A percentile compares a stretch with the other conserved stretches of the same genome.
phyloP scores from a whole-genome alignment of 306 rosid genomes.

The Cicer cuneatum region DNA sequence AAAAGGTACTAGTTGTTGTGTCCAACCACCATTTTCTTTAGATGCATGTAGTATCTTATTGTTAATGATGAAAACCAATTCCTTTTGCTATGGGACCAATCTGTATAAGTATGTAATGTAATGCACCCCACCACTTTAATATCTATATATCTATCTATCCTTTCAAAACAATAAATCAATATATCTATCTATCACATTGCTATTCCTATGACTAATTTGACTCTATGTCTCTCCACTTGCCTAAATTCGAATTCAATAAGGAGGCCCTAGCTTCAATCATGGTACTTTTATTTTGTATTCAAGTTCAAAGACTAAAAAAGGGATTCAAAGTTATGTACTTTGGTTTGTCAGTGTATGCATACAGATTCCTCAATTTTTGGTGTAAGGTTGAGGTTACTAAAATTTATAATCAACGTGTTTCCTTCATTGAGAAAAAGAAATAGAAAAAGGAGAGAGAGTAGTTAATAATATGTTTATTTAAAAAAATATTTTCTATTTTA shows the following conservation, averaged over 20 bases:
- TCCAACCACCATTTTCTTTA: constrained; percentile 12
- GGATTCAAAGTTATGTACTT: constrained; percentile 15
- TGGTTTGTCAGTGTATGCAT: neutral
- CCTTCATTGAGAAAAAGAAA: neutral
- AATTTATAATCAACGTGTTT: neutral
- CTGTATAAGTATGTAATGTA: neutral
- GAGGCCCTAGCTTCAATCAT: neutral
- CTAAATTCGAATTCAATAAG: constrained; percentile 21
- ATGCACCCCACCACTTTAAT: constrained; percentile 33
- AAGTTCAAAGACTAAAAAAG: constrained; percentile 13
- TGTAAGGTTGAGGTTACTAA: neutral
- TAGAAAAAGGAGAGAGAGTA: neutral
- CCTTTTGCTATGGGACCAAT: constrained; percentile 36
- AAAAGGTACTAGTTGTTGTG: constrained; percentile 1
- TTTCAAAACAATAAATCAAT: too few species aligned
- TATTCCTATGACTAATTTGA: constrained; percentile 31
- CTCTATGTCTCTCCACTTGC: constrained; percentile 7
- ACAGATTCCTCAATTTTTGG: constrained; percentile 6
- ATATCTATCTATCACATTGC: neutral
- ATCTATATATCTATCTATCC: too few species aligned
- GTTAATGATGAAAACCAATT: constrained; percentile 37
- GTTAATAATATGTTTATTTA: neutral
- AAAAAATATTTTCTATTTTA: too few species aligned
- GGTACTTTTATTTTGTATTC: constrained; percentile 20
- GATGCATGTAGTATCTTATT: constrained; percentile 1